A percentile compares a stretch with the other conserved stretches of the same genome.
phyloP scores from a whole-genome alignment of 2,329 filamentous ascomycete genomes.

The Fusarium brachygibbosum region DNA sequence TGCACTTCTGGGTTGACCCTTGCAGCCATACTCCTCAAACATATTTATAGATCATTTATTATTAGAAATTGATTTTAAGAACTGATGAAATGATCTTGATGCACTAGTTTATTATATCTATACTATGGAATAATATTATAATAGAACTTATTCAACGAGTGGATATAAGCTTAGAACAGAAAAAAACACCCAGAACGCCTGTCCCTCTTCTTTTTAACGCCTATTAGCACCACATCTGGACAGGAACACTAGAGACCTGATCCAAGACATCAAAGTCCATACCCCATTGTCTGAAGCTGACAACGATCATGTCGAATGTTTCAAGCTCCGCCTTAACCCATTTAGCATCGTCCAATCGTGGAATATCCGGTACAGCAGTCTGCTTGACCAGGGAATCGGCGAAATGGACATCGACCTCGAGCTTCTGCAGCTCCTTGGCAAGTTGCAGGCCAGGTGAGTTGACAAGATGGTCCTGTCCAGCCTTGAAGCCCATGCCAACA shows the following conservation, averaged over 20 bases:
- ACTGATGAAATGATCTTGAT: accelerated
- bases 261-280: constrained; percentile 38
- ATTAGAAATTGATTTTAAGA: accelerated
- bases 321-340: constrained; percentile 38
- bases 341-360: constrained; percentile 26
- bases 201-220: background rate
- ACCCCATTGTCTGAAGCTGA: constrained; percentile 29
- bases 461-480: constrained; percentile 42
- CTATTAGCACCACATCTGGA: constrained; percentile 39
- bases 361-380: constrained; percentile 29
- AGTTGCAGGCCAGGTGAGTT: constrained; percentile 41
- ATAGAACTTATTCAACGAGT: background rate
- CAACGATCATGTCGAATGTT: constrained; percentile 39
- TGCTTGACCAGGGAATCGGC: constrained; percentile 42
- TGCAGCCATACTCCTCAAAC: too few species aligned
- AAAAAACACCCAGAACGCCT: background rate
- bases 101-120: background rate
- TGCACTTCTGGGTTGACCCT: too few species aligned
- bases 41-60: background rate
- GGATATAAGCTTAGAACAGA: background rate
- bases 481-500: constrained; percentile 43
- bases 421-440: constrained; percentile 30
- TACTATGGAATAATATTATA: background rate
- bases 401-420: constrained; percentile 34
- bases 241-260: constrained; percentile 12